Evolutionary conservation across 2,329 filamentous ascomycete genomes (phyloP).

Genomic region (Fusarium anthophilum): DNA sequence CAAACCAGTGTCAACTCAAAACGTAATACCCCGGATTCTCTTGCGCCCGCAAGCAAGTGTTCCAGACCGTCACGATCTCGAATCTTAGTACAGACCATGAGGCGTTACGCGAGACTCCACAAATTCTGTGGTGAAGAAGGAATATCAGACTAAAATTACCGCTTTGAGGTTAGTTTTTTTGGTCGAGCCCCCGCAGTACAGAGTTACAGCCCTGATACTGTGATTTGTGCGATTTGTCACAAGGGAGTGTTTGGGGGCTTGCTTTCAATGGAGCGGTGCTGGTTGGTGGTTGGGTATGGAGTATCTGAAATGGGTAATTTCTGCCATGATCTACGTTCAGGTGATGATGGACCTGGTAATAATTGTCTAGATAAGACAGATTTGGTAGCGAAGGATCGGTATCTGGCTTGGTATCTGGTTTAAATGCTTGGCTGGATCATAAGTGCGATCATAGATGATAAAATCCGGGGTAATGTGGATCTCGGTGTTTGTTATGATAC

Average conservation of each 20-base stretch:
- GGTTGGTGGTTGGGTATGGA: background rate
- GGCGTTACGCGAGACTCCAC: background rate
- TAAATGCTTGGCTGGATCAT: background rate
- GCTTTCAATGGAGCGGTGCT: background rate
- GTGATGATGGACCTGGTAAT: background rate
- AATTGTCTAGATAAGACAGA: background rate
- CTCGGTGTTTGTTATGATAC: background rate
- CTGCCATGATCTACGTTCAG: background rate
- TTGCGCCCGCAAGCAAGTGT: constrained; percentile 9
- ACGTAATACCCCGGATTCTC: constrained; percentile 16
- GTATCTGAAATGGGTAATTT: background rate
- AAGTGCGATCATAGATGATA: background rate
- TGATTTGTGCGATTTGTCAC: background rate
- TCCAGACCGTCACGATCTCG: constrained; percentile 1
- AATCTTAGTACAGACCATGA: background rate
- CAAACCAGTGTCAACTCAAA: background rate
- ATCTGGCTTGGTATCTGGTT: background rate
- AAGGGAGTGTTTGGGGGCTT: background rate
- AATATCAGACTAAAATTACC: constrained; percentile 3
- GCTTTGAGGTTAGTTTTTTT: background rate
- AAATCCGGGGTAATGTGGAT: background rate
- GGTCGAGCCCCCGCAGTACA: background rate
- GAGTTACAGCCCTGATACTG: background rate
- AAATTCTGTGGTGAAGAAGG: background rate
- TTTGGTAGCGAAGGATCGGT: background rate